Percentiles rank a stretch among this genome's conserved stretches.
Conservation (phyloP, 768 basidiomycete genomes). For the Psilocybe cyanescens region DNA sequence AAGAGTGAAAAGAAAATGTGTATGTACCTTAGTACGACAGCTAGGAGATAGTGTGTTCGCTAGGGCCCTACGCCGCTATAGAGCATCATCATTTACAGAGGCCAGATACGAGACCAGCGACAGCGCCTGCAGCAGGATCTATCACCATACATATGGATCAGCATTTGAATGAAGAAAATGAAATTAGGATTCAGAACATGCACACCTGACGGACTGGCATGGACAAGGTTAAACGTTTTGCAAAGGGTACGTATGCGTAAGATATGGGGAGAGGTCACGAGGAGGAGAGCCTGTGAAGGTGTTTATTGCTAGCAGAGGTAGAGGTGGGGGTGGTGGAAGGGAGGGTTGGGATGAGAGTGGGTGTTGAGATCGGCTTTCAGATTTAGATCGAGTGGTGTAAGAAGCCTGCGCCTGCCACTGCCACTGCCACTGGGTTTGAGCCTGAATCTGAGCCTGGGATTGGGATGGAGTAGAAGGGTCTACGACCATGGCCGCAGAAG, state of each 20-base stretch:
- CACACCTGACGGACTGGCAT: not conserved
- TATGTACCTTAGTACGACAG: slow-evolving; percentile 85
- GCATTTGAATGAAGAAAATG: too few relatives aligned
- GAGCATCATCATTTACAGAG: slow-evolving; percentile 80
- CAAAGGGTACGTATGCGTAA: not conserved
- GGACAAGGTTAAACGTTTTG: not conserved
- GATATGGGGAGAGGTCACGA: not conserved
- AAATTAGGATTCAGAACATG: not conserved
- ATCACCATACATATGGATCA: not conserved
- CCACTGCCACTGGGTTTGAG: too few relatives aligned
- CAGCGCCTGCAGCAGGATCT: slow-evolving; percentile 87
- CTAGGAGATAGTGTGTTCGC: slow-evolving; percentile 90
- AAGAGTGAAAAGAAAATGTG: not conserved
- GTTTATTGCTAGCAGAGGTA: not conserved
- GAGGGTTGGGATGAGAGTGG: too few relatives aligned
- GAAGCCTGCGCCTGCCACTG: too few relatives aligned
- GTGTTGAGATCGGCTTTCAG: too few relatives aligned
- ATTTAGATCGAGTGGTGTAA: too few relatives aligned
- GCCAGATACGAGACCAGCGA: slow-evolving; percentile 83
- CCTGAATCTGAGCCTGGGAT: too few relatives aligned
- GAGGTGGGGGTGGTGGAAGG: not conserved
- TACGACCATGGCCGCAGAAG: too few relatives aligned
- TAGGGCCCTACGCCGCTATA: slow-evolving; percentile 87
- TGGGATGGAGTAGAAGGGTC: too few relatives aligned
- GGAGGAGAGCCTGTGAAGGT: too few relatives aligned